phyloP scores from a whole-genome alignment of 768 basidiomycete species.

The Leccinum aurantiacum region DNA sequence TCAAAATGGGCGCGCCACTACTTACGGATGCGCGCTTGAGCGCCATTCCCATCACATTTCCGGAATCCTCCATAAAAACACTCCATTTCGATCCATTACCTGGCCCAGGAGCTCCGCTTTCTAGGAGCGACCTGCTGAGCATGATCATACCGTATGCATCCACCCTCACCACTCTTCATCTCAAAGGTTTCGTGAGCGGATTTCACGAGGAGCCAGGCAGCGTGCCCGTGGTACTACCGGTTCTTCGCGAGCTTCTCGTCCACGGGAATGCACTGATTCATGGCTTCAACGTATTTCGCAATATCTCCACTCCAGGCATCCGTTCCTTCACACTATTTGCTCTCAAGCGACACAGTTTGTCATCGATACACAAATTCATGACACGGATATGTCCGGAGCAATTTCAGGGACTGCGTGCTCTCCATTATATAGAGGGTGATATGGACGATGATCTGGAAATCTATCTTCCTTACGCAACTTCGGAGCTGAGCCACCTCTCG shows the following conservation, averaged over 20 bases:
- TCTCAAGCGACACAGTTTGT: conserved; percentile 30
- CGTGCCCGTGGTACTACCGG: conserved; percentile 32
- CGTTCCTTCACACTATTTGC: conserved; percentile 26
- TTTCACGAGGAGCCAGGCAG: conserved; percentile 35
- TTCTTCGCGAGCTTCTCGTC: conserved; percentile 29
- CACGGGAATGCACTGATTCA: conserved; percentile 34
- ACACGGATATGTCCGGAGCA: conserved; percentile 36
- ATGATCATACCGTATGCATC: conserved; percentile 29
- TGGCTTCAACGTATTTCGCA: conserved; percentile 36
- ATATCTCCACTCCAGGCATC: conserved; percentile 33
- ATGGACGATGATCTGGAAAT: conserved; percentile 38
- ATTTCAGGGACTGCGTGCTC: conserved; percentile 31
- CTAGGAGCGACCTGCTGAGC: conserved; percentile 27
- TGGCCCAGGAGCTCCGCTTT: conserved; percentile 29
- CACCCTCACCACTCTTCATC: conserved; percentile 33
- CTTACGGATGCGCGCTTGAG: conserved; percentile 35
- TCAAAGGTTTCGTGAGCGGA: conserved; percentile 34
- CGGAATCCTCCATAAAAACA: conserved; percentile 26
- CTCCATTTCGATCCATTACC: conserved; percentile 38
- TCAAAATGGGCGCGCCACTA: conserved; percentile 31
- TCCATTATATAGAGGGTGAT: conserved; percentile 36
- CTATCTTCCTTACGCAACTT: conserved; percentile 33
- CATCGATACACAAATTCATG: conserved; percentile 38
- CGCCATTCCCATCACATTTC: conserved; percentile 33
- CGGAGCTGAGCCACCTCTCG: conserved; percentile 36